These are phyloP conservation scores for Mucor lusitanicus DNA, from an alignment of 371 early-diverging fungal genomes.

Conservation along the genomic window DNA sequence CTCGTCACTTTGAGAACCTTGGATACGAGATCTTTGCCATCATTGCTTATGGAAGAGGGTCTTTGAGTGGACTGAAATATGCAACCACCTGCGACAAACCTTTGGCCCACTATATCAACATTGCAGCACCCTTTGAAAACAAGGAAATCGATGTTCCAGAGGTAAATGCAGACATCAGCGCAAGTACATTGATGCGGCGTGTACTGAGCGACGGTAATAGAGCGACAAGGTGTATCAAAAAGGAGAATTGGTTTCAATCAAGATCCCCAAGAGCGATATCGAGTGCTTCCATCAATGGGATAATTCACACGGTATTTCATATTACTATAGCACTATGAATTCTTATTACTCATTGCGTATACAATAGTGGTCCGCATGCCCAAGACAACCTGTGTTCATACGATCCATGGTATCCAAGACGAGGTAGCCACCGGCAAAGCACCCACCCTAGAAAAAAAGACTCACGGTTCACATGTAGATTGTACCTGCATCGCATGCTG, in stretches of 20 bases:
- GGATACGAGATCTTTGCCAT: slow-evolving; percentile 54
- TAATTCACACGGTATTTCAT: slow-evolving; percentile 34
- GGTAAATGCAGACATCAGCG: not conserved
- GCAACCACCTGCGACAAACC: slow-evolving; percentile 42
- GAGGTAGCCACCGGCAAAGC: slow-evolving; percentile 24
- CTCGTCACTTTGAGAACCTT: slow-evolving; percentile 43
- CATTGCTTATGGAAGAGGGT: slow-evolving; percentile 53
- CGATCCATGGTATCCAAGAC: slow-evolving; percentile 55
- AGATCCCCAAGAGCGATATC: slow-evolving; percentile 24
- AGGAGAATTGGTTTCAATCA: slow-evolving; percentile 9
- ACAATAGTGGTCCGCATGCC: slow-evolving; percentile 49
- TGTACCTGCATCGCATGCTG: slow-evolving; percentile 55
- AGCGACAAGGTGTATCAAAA: slow-evolving; percentile 16
- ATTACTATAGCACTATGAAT: not conserved
- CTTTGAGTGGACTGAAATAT: slow-evolving; percentile 50
- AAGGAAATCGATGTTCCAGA: slow-evolving; percentile 1
- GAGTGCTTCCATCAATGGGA: slow-evolving; percentile 29
- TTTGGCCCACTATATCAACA: slow-evolving; percentile 41
- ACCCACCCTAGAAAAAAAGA: not conserved
- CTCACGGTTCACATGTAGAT: slow-evolving; percentile 7
- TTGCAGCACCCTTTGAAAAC: slow-evolving; percentile 44
- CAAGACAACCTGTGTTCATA: slow-evolving; percentile 50
- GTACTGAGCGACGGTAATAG: not conserved
- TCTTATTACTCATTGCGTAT: not conserved
- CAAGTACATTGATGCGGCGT: not conserved